Evolutionary conservation across 345 rosid species (phyloP).

Genomic region (Hibiscus trionum): DNA sequence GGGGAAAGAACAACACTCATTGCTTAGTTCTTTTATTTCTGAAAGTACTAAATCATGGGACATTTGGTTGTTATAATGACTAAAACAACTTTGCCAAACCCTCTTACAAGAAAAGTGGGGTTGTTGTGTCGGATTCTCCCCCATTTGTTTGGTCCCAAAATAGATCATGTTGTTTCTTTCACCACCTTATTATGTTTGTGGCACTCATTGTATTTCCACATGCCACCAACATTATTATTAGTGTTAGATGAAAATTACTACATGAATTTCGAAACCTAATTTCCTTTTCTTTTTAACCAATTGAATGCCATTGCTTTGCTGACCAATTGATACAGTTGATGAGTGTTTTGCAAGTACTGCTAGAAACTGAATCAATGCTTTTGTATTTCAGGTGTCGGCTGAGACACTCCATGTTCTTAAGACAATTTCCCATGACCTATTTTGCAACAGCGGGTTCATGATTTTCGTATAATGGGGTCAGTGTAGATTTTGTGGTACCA

Average conservation of each 20-base stretch:
- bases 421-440: no score
- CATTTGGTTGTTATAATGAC: conserved; percentile 25
- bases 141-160: conserved; percentile 16
- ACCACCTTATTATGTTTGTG: conserved; percentile 10
- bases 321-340: conserved; percentile 12
- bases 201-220: conserved; percentile 33
- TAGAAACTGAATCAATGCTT: background rate
- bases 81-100: conserved; percentile 28
- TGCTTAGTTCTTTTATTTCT: conserved; percentile 5
- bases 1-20: background rate
- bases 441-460: no score
- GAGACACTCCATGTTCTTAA: background rate
- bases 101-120: conserved; percentile 13
- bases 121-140: conserved; percentile 35
- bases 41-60: conserved; percentile 40
- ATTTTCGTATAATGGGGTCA: no score
- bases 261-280: background rate
- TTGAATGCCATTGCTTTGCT: conserved; percentile 18
- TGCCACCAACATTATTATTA: conserved; percentile 22
- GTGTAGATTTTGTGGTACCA: no score
- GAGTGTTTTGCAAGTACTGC: conserved; percentile 22
- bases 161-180: conserved; percentile 10
- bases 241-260: background rate
- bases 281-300: conserved; percentile 2
- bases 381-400: background rate